Base-by-base conservation (phyloP, 2,329 filamentous ascomycete species). In the Septoria petroselini region DNA sequence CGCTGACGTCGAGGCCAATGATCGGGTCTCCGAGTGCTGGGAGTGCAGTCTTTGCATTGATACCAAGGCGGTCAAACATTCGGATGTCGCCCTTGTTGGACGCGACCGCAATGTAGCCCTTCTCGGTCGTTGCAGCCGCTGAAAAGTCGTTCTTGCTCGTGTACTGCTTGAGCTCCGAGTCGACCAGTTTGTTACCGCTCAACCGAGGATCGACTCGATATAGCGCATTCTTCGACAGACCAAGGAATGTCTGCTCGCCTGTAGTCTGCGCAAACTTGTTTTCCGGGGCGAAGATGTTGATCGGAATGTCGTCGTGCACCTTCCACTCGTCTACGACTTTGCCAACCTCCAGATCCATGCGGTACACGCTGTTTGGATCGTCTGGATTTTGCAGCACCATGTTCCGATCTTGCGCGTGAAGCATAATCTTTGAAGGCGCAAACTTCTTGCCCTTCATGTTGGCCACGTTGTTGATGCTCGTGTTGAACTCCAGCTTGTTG, bases 251-350 rank as follows among this genome's bases (percentile, higher is more conserved):
- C 65, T 95, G 90, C 66, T 95, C 90, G 52, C 85, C 83, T 0
- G 90, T 96, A 86, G 95, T 95, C 73, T 98, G 93, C 1, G 93
- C 84, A 64, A 96, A 98, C 81, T 98, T 98, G 52, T 85, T 95
- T 70, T 96, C 91, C 0, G 93, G 93, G 0, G 88, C 88, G 70
- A 97, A 97, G 7, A 85, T 93, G 47, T 88, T 83, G 54, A 97
- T 88, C 0, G 88, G 85, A 48, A 98, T 96, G 66, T 97, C 88
- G 55, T 98, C 91, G 65, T 98, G 91, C 11, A 98, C 81, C 62
- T 95, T 95, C 93, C 93, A 98, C 70, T 98, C 93, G 65, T 98
- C 93, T 1, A 97, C 90, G 29, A 98, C 88, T 73, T 96, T 97
- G 59, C 93, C 93, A 61, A 94, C 94, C 69, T 98, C 91, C 37